Conservation (phyloP, 441 rosid genomes). For the Aquilaria agallochum region DNA sequence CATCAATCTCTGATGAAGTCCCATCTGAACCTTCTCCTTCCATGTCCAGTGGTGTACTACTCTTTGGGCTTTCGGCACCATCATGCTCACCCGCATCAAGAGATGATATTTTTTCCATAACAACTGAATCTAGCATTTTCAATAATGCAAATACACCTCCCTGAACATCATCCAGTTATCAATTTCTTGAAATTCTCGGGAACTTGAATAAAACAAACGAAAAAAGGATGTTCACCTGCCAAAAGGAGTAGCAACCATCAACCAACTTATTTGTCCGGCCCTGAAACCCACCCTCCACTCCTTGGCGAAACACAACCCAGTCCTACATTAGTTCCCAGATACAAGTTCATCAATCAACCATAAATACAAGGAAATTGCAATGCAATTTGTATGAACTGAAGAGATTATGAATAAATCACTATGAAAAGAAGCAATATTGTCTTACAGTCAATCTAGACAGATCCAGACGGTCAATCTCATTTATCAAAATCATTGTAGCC, state of each 20-base stretch:
- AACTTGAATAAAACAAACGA: conserved; percentile 10
- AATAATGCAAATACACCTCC: conserved; percentile 75
- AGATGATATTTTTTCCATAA: conserved; percentile 11
- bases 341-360: background rate
- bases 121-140: conserved; percentile 32
- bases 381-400: background rate
- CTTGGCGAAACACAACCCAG: conserved; percentile 89
- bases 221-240: conserved; percentile 63
- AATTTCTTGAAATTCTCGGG: conserved; percentile 8
- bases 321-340: conserved; percentile 32
- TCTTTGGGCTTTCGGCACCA: conserved; percentile 19
- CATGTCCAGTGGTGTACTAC: conserved; percentile 29
- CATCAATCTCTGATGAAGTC: conserved; percentile 25
- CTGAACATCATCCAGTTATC: conserved; percentile 31
- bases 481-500: conserved; percentile 86
- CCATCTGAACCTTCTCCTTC: conserved; percentile 35
- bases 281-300: conserved; percentile 91
- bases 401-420: conserved; percentile 7
- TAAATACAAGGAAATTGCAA: background rate
- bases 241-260: conserved; percentile 95
- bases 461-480: conserved; percentile 70
- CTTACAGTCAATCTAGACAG: conserved; percentile 68
- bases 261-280: conserved; percentile 92
- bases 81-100: conserved; percentile 28
- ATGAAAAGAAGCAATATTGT: conserved; percentile 11